A percentile compares a stretch with the other conserved stretches of the same genome.
These are phyloP conservation scores for Ceratobasidium sp. DNA, from an alignment of 1,284 basidiomycete genomes.

Conservation along the genomic window DNA sequence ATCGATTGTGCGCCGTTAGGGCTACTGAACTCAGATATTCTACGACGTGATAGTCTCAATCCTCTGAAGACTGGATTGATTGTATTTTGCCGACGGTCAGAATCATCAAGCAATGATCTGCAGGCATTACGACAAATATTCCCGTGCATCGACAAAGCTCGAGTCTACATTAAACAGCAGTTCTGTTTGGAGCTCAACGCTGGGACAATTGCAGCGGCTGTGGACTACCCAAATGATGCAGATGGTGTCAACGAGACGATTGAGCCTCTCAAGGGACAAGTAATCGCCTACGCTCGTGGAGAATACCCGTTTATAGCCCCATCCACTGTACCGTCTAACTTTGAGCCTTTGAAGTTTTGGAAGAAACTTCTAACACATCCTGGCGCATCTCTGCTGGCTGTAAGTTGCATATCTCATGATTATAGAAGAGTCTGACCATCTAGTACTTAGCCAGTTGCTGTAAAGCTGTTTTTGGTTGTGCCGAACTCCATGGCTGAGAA, in stretches of 20 bases:
- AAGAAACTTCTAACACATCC: not conserved
- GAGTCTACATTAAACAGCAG: not conserved
- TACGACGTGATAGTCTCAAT: conserved; percentile 10
- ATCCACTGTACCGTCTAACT: not conserved
- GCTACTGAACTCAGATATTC: not conserved
- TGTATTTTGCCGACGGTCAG: not conserved
- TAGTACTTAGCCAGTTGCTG: conserved; percentile 44
- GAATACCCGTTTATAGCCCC: conserved; percentile 10
- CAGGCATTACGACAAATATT: not conserved
- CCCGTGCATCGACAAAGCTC: conserved; percentile 18
- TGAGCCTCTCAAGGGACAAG: conserved; percentile 15
- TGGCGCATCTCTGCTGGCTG: not conserved
- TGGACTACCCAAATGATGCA: not conserved
- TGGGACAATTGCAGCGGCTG: not conserved
- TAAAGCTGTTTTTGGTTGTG: conserved; percentile 53
- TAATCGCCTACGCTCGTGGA: conserved; percentile 18
- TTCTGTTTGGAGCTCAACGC: conserved; percentile 22
- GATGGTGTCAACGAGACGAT: not conserved
- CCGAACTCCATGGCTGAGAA: conserved; percentile 59
- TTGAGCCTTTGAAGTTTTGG: not conserved
- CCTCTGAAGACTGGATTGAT: not conserved
- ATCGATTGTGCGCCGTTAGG: not conserved
- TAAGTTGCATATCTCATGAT: not conserved
- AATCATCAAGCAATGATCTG: not conserved
- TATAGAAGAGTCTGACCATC: not conserved